A percentile compares a stretch with the other conserved stretches of the same genome.
Conservation (phyloP, 2,329 filamentous ascomycete species). For the Teratosphaeria destructans region DNA sequence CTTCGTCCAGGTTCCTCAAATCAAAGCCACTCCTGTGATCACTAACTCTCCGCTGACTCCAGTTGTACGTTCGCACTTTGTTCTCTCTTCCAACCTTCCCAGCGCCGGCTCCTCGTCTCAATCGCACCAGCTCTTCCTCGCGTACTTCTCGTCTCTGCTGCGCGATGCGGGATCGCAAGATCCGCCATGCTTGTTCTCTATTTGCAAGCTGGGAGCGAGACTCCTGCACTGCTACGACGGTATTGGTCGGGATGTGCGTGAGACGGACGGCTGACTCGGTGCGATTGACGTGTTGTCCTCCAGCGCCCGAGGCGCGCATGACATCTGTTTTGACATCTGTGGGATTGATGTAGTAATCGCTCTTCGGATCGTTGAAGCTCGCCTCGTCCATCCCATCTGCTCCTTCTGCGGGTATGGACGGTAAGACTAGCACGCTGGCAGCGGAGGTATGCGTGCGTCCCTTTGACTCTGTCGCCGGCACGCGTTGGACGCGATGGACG, state of each 20-base stretch:
- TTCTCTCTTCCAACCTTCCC: conserved; percentile 77
- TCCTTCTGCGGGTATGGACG: conserved; percentile 57
- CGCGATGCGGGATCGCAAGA: conserved; percentile 73
- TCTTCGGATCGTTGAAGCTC: conserved; percentile 66
- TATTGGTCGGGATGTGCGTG: conserved; percentile 81
- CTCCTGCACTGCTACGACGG: conserved; percentile 85
- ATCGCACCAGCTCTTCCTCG: conserved; percentile 64
- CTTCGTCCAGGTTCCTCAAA: conserved; percentile 66
- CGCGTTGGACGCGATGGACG: conserved; percentile 88
- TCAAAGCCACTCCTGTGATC: conserved; percentile 78
- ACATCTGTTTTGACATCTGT: conserved; percentile 75
- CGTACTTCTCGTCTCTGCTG: conserved; percentile 69
- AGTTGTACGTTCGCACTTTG: conserved; percentile 91
- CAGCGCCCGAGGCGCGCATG: conserved; percentile 84
- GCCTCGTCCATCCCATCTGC: conserved; percentile 45
- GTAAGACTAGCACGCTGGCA: conserved; percentile 83
- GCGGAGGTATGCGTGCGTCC: conserved; percentile 90
- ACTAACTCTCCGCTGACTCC: conserved; percentile 66
- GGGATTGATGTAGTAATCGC: conserved; percentile 82
- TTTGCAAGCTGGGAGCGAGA: conserved; percentile 83
- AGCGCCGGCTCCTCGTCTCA: conserved; percentile 70
- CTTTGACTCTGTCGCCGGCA: conserved; percentile 82
- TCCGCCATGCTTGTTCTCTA: conserved; percentile 72
- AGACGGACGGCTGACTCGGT: conserved; percentile 92
- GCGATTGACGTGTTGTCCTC: conserved; percentile 96